phyloP scores from a whole-genome alignment of 1,284 basidiomycete species.

The Ceratobasidium sp. region DNA sequence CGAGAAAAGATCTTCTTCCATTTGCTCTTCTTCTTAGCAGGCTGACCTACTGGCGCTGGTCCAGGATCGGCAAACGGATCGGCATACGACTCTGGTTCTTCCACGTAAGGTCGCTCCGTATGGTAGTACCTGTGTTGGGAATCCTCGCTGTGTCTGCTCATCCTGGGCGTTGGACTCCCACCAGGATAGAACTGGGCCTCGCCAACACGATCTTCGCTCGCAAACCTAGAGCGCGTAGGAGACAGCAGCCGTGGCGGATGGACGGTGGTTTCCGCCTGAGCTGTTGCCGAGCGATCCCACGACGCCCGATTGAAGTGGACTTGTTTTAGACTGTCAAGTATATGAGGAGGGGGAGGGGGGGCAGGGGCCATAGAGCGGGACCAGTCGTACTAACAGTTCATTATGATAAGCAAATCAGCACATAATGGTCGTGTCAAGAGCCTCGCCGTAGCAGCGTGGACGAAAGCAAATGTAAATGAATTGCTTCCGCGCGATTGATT shows the following conservation, averaged over 20 bases:
- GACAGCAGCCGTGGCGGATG: slow-evolving; percentile 1
- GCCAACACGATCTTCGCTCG: slow-evolving; percentile 30
- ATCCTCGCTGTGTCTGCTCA: slow-evolving; percentile 14
- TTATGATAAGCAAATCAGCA: slow-evolving; percentile 22
- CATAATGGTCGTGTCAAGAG: slow-evolving; percentile 23
- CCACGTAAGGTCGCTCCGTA: neutral
- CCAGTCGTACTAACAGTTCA: slow-evolving; percentile 29
- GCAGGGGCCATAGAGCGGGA: slow-evolving; percentile 11
- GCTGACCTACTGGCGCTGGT: neutral
- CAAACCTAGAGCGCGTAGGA: slow-evolving; percentile 38
- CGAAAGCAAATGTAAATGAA: slow-evolving; percentile 5
- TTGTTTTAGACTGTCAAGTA: slow-evolving; percentile 39
- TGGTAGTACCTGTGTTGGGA: neutral
- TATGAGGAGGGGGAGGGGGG: slow-evolving; percentile 22
- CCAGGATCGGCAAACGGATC: neutral
- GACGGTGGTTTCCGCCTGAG: neutral
- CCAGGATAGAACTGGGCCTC: slow-evolving; percentile 31
- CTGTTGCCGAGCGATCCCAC: slow-evolving; percentile 4
- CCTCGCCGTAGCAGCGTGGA: slow-evolving; percentile 5
- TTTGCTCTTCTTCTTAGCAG: slow-evolving; percentile 33
- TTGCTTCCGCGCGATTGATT: neutral
- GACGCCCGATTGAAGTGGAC: slow-evolving; percentile 26
- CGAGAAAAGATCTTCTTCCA: slow-evolving; percentile 31
- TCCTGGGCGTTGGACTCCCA: slow-evolving; percentile 26
- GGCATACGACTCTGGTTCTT: slow-evolving; percentile 24